Evolutionary conservation across 2,329 filamentous ascomycete genomes (phyloP).

Genomic region (Harringtonia lauricola): DNA sequence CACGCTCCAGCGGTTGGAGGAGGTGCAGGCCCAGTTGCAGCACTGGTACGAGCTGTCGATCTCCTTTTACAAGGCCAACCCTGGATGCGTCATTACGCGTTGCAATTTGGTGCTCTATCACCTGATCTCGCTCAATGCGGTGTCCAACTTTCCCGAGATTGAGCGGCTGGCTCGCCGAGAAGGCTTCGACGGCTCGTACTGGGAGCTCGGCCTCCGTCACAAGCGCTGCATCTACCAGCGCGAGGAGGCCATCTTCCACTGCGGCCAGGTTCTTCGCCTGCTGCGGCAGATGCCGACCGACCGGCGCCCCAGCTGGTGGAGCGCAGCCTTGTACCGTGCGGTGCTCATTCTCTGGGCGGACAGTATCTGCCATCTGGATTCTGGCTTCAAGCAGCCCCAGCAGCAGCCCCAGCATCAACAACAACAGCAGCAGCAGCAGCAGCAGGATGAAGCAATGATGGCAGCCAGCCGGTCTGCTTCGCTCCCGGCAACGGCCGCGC

Average conservation of each 20-base stretch:
- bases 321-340: conserved; percentile 58
- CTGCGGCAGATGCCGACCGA: conserved; percentile 48
- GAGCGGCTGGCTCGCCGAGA: conserved; percentile 55
- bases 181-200: conserved; percentile 38
- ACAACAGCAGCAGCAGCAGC: background rate
- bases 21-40: conserved; percentile 52
- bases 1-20: conserved; percentile 48
- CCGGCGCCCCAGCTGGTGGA: conserved; percentile 58
- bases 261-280: conserved; percentile 54
- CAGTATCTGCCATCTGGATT: conserved; percentile 40
- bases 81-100: conserved; percentile 46
- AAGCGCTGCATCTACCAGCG: conserved; percentile 53
- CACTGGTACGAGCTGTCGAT: conserved; percentile 58
- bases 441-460: too few relatives aligned
- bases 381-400: conserved; percentile 18
- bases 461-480: too few relatives aligned
- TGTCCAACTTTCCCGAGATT: conserved; percentile 56
- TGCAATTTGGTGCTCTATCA: conserved; percentile 61
- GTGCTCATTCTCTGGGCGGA: conserved; percentile 53
- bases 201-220: conserved; percentile 43
- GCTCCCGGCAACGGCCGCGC: too few relatives aligned
- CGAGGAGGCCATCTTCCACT: conserved; percentile 55
- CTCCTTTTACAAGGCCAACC: conserved; percentile 41
- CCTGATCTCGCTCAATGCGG: conserved; percentile 56
- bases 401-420: background rate